Percentiles rank a stretch among this genome's conserved stretches.
Conservation (phyloP, 2,329 filamentous ascomycete species). For the Zelopaecilomyces penicillatus region DNA sequence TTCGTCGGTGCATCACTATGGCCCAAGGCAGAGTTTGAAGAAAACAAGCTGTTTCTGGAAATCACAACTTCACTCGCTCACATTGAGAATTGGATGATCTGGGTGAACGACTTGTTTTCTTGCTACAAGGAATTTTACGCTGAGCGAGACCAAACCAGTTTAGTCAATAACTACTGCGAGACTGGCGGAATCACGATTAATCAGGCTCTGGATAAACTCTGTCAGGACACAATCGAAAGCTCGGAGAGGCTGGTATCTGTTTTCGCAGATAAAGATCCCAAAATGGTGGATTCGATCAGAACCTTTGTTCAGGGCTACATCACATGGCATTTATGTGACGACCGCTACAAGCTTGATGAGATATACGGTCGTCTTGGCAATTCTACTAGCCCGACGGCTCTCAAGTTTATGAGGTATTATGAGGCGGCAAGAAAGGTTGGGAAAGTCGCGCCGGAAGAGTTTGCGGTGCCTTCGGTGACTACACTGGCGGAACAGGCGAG, state of each 20-base stretch:
- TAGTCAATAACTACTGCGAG: slow-evolving; percentile 13
- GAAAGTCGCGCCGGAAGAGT: too few relatives aligned
- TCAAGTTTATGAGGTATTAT: neutral
- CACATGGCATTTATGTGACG: slow-evolving; percentile 14
- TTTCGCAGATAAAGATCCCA: slow-evolving; percentile 11
- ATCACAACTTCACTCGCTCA: slow-evolving; percentile 12
- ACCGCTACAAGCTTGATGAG: slow-evolving; percentile 12
- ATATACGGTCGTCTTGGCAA: slow-evolving; percentile 3
- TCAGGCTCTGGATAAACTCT: slow-evolving; percentile 13
- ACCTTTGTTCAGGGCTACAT: slow-evolving; percentile 18
- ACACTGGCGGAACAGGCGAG: too few relatives aligned
- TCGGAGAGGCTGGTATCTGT: slow-evolving; percentile 13
- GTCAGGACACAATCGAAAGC: slow-evolving; percentile 9
- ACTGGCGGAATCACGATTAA: slow-evolving; percentile 8
- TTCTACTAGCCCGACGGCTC: neutral
- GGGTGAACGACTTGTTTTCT: slow-evolving; percentile 14
- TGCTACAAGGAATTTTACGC: slow-evolving; percentile 16
- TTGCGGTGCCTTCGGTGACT: too few relatives aligned
- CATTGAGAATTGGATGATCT: slow-evolving; percentile 15
- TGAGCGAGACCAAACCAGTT: slow-evolving; percentile 12
- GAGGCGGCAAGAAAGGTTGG: neutral
- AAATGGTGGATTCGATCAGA: slow-evolving; percentile 5
- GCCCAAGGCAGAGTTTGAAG: slow-evolving; percentile 10
- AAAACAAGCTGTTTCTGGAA: slow-evolving; percentile 10
- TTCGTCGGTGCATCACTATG: slow-evolving; percentile 11